A percentile compares a stretch with the other conserved stretches of the same genome.
Conservation (phyloP, 192 early-diverging fungal genomes). For the Mortierella claussenii region DNA sequence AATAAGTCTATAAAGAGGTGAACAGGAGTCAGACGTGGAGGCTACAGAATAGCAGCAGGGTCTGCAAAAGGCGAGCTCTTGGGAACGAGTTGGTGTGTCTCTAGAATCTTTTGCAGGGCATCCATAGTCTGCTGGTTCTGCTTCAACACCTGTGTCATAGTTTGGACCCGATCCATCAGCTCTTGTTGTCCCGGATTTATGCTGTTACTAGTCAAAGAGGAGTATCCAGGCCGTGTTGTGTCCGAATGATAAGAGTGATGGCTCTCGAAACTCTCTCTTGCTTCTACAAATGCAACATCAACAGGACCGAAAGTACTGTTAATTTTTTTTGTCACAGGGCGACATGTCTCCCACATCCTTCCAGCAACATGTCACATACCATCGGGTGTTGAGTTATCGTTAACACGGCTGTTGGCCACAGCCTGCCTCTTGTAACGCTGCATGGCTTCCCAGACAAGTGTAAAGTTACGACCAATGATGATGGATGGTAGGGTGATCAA, state of each 20-base stretch:
- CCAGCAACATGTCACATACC: no score
- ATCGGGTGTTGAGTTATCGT: background rate
- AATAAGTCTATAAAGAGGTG: no score
- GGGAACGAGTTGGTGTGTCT: constrained; percentile 37
- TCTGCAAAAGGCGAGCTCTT: constrained; percentile 49
- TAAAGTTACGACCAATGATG: constrained; percentile 86
- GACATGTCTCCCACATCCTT: no score
- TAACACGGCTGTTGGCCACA: constrained; percentile 29
- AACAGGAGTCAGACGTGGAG: background rate
- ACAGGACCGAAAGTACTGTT: background rate
- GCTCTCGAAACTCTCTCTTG: constrained; percentile 56
- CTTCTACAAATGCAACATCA: constrained; percentile 7
- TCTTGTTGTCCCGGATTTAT: constrained; percentile 37
- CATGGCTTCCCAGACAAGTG: constrained; percentile 84
- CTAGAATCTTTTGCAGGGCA: constrained; percentile 44
- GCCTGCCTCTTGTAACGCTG: constrained; percentile 51
- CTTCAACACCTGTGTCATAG: constrained; percentile 48
- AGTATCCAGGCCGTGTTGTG: constrained; percentile 39
- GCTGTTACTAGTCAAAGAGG: constrained; percentile 20
- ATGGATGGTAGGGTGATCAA: constrained; percentile 86
- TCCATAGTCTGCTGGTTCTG: constrained; percentile 55
- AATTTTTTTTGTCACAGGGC: no score
- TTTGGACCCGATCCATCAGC: constrained; percentile 46
- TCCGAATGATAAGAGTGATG: constrained; percentile 47
- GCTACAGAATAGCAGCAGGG: constrained; percentile 13